Base-by-base conservation (phyloP, 345 rosid species). In the Gossypium stocksii region DNA sequence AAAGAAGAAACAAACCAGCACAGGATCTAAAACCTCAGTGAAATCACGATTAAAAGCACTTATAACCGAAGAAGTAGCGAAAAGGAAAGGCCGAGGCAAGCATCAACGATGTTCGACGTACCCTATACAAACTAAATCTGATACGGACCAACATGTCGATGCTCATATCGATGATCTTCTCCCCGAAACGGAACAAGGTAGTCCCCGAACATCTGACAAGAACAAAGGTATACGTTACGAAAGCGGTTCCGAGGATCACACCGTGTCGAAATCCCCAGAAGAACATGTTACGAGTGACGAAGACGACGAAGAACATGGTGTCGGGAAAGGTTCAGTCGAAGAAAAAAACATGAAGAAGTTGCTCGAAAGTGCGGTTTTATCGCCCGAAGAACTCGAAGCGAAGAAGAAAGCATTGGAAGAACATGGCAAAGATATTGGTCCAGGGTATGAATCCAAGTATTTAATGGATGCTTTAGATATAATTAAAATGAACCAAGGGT, bases 21-120 rank as follows among this genome's bases (percentile, higher is more conserved):
- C 86, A n/a, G 80, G 71, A 20, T 70, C 77, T 59, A 90, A 88
- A 87, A 71, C 27, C 34, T 87, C 94, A 13, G 87, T 88, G 5
- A 87, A 71, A 76, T 84, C 93, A 51, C 76, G 88, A 80, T 54
- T 89, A 5, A 94, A 88, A 79, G 86, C 94, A 65, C 84, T 89
- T 23, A 74, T 89, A 22, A 20, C 59, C 2, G 94, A 89, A 14
- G 98, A 94, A 76, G 80, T 79, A 72, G 74, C 80, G 38, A 87
- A 80, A 77, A 85, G 61, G 85, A 92, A 87, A 78, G 83, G 87
- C n/a, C 77, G 71, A 46, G 83, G 85, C 38, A 74, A 66, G 51
- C 89, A 87, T 80, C 89, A 78, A 9, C 59, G 93, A 34, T 86
- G 81, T 80, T 79, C 80, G 13, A 85, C 88, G 43, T 83, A 69